Percentiles rank a stretch among this genome's conserved stretches.
Evolutionary conservation across 192 early-diverging fungal genomes (phyloP).

Genomic region (Umbelopsis isabellina): DNA sequence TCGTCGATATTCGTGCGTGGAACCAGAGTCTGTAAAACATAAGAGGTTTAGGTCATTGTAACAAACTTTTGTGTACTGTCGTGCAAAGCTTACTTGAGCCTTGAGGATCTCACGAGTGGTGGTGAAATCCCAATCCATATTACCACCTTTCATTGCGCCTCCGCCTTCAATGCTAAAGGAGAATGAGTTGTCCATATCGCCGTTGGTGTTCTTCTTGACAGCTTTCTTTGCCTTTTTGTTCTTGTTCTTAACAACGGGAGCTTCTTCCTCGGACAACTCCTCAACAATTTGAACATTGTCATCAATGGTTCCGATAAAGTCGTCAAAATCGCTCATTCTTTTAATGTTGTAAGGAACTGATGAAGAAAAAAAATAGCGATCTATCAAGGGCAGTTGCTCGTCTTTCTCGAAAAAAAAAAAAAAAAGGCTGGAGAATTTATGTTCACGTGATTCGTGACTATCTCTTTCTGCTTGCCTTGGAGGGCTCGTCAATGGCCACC

Average conservation of each 20-base stretch:
- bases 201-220: constrained; percentile 35
- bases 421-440: constrained; percentile 11
- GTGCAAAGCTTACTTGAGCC: constrained; percentile 44
- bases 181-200: constrained; percentile 73
- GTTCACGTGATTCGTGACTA: constrained; percentile 13
- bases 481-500: neutral
- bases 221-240: constrained; percentile 41
- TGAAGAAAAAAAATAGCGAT: neutral
- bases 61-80: neutral
- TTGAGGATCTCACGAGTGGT: constrained; percentile 76
- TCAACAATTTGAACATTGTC: constrained; percentile 17
- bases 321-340: constrained; percentile 18
- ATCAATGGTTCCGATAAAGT: constrained; percentile 12
- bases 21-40: constrained; percentile 2
- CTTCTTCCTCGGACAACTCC: constrained; percentile 34
- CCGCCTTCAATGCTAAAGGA: constrained; percentile 79
- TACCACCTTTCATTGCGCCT: constrained; percentile 20
- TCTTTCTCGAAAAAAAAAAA: neutral
- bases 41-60: neutral
- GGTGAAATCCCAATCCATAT: constrained; percentile 75
- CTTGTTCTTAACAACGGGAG: constrained; percentile 39
- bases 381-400: too few species aligned
- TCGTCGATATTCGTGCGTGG: constrained; percentile 40
- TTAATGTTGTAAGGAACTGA: neutral
- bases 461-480: neutral